phyloP scores from a whole-genome alignment of 2,329 filamentous ascomycete species.

The Aotearoamyces nothofagi region DNA sequence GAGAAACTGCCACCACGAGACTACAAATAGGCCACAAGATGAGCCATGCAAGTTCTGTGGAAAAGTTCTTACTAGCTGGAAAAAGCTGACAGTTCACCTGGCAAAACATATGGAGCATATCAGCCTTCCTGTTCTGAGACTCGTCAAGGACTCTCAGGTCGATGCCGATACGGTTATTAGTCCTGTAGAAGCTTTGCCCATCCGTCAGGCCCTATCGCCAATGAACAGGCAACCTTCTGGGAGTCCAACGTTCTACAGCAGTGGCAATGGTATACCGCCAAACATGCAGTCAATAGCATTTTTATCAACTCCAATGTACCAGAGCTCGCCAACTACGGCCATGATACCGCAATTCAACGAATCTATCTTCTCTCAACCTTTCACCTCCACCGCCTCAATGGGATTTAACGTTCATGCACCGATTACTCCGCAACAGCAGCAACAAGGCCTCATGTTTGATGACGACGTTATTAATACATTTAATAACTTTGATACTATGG shows the following conservation, averaged over 20 bases:
- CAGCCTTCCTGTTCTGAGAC: conserved; percentile 60
- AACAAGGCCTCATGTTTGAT: not conserved
- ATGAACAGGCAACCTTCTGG: not conserved
- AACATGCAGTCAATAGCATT: not conserved
- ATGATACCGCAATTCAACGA: too few relatives aligned
- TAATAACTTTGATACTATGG: not conserved
- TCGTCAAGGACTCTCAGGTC: conserved; percentile 36
- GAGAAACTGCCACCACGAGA: conserved; percentile 62
- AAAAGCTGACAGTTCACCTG: conserved; percentile 85
- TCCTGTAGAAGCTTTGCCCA: conserved; percentile 35
- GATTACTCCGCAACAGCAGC: not conserved
- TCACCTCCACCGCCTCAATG: too few relatives aligned
- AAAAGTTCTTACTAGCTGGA: conserved; percentile 70
- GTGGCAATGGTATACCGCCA: not conserved
- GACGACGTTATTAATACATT: too few relatives aligned
- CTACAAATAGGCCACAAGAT: conserved; percentile 45
- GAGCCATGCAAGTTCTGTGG: conserved; percentile 83
- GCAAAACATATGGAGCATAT: conserved; percentile 92
- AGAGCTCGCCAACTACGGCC: too few relatives aligned
- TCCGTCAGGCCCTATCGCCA: not conserved
- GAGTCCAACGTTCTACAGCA: too few relatives aligned
- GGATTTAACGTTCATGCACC: not conserved
- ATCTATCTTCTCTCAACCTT: too few relatives aligned
- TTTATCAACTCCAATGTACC: not conserved
- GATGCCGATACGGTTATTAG: conserved; percentile 51